Conservation (phyloP, 495 filamentous ascomycete species). For the Penicillium diatomitis region DNA sequence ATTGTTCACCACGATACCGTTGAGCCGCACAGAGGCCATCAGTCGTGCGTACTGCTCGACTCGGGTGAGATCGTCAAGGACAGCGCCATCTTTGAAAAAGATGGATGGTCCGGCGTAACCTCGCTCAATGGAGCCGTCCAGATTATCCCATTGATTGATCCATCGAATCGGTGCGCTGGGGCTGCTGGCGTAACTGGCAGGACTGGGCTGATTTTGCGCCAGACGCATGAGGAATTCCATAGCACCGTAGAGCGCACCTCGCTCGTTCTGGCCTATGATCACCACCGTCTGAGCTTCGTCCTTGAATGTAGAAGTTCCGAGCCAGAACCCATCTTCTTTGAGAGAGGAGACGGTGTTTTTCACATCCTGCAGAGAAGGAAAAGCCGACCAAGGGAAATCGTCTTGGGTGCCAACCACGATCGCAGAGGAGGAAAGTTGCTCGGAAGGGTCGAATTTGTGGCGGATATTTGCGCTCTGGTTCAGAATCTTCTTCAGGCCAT, state of each 20-base stretch:
- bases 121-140: slow-evolving; percentile 56
- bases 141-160: slow-evolving; percentile 65
- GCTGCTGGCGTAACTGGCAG: slow-evolving; percentile 40
- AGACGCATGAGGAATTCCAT: slow-evolving; percentile 56
- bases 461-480: slow-evolving; percentile 25
- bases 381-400: not conserved
- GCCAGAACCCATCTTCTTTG: not conserved
- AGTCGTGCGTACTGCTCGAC: slow-evolving; percentile 53
- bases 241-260: slow-evolving; percentile 57
- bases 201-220: slow-evolving; percentile 46
- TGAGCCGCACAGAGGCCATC: slow-evolving; percentile 55
- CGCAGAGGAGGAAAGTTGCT: not conserved
- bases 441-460: not conserved
- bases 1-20: slow-evolving; percentile 58
- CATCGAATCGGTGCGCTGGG: slow-evolving; percentile 53
- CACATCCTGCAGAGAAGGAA: not conserved
- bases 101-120: slow-evolving; percentile 57
- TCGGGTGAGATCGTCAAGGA: slow-evolving; percentile 46
- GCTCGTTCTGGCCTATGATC: slow-evolving; percentile 56
- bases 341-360: not conserved
- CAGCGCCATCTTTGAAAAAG: slow-evolving; percentile 47
- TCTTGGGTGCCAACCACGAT: not conserved
- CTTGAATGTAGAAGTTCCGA: not conserved
- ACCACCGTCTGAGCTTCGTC: slow-evolving; percentile 4
- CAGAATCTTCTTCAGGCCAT: slow-evolving; percentile 45